Base-by-base conservation (phyloP, 2,329 filamentous ascomycete genomes). In the Aureobasidium sp. region DNA sequence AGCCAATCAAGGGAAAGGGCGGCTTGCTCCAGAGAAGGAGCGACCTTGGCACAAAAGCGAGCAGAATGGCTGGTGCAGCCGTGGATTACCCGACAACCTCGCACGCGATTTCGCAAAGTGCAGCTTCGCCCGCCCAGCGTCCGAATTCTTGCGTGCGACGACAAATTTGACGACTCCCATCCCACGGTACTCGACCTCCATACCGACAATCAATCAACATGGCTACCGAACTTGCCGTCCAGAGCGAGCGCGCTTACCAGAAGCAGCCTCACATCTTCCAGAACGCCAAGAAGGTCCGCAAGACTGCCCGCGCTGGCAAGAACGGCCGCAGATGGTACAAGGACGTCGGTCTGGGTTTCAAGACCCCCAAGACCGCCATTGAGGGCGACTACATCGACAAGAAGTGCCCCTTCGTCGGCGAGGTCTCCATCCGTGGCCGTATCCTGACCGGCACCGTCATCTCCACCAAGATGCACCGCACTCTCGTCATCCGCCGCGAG, bases 201-300 rank as follows among this genome's bases (percentile, higher is more conserved):
- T 46, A 46, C 26, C 63, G 63, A 37, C 43, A 59, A 53, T 51
- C 59, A 47, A 82, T 81, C 84, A 86, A 78, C 81, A 96, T 96
- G 92, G 92, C 92, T 79, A 96, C 92, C 86, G 92, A 96, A 86
- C 86, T 97, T 84, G 96, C 92, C 81, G 94, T 99, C 82, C 94
- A 99, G 88, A 95, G 91, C 80, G 94, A 99, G 89, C 93, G 94
- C 85, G 94, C 94, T 86, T 99, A 90, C 90, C 94, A 97, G 84
- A 99, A 99, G 89, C 93, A 99, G 87, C 94, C 94, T 81, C 94
- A 99, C 83, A 96, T 99, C 86, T 99, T 97, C 90, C 87, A 90
- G 77, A 97, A 97, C 88, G 85, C 88, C 78, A 99, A 99, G 89
- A 83, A 84, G 80, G 91, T 92, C 85, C 82, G 87, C 78, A 90